Percentiles rank a stretch among this genome's conserved stretches.
Evolutionary conservation across 306 rosid species (phyloP).

Genomic region (Lathyrus aphaca): DNA sequence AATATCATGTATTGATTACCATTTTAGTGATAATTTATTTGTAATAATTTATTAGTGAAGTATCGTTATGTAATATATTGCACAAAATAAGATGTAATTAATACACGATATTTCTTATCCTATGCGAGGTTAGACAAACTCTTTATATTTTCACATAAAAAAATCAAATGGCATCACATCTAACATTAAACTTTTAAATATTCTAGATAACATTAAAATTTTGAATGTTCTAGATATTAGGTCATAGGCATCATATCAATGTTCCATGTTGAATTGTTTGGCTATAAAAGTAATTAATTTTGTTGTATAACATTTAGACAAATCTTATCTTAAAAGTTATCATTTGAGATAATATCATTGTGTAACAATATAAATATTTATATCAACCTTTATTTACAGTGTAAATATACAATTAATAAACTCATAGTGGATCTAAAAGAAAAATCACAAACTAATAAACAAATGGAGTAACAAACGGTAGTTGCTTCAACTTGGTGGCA

Average conservation of each 20-base stretch:
- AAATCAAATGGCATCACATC: no score
- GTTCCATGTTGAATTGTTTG: neutral
- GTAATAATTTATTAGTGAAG: no score
- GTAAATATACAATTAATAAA: neutral
- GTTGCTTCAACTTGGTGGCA: constrained; percentile 37
- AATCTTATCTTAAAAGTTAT: constrained; percentile 1
- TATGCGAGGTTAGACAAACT: no score
- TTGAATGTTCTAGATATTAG: no score
- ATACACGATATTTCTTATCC: no score
- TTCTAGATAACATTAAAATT: no score
- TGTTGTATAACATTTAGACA: neutral
- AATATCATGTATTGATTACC: no score
- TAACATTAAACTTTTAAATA: no score
- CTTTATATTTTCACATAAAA: no score
- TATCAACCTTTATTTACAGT: neutral
- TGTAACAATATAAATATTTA: neutral
- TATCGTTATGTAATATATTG: no score
- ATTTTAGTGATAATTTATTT: no score
- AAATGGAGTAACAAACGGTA: constrained; percentile 19
- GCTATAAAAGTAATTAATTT: neutral
- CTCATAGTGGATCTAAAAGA: neutral
- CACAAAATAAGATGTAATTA: no score
- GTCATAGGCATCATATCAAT: neutral
- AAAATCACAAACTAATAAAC: neutral
- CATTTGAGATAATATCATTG: neutral